phyloP scores from a whole-genome alignment of 495 filamentous ascomycete species.

The Hyaloscypha hepaticicola region DNA sequence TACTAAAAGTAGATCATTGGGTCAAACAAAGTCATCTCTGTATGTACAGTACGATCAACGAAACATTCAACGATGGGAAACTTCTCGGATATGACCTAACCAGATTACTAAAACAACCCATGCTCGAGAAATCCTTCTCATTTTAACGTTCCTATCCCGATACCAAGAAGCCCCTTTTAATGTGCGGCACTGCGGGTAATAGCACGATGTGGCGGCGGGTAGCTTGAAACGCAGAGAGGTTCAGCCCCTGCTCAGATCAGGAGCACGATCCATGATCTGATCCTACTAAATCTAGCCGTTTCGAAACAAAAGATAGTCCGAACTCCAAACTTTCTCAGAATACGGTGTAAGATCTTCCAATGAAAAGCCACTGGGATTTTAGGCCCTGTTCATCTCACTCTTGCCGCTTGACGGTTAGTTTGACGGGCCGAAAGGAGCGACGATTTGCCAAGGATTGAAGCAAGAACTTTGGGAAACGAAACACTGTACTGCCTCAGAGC shows the following conservation, averaged over 20 bases:
- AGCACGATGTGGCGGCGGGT: not conserved
- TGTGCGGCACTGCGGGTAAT: not conserved
- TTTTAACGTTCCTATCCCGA: not conserved
- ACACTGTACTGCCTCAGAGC: not conserved
- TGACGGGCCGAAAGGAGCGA: not conserved
- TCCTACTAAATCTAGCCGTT: not conserved
- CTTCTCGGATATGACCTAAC: not conserved
- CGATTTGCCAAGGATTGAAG: not conserved
- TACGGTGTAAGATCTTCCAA: not conserved
- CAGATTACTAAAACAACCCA: not conserved
- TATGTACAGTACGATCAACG: not conserved
- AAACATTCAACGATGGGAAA: not conserved
- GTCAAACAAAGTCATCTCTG: not conserved
- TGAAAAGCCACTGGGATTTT: not conserved
- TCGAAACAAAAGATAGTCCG: not conserved
- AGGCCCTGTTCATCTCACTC: not conserved
- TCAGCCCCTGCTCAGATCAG: not conserved
- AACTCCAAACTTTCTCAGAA: not conserved
- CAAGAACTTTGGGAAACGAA: not conserved
- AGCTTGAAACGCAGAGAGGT: not conserved
- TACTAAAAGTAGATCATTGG: not conserved
- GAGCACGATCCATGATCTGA: not conserved
- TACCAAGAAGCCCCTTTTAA: not conserved
- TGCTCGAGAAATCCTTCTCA: constrained; percentile 10
- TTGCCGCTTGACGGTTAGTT: not conserved